Base-by-base conservation (phyloP, 2,329 filamentous ascomycete genomes). In the Trichoderma koningii region DNA sequence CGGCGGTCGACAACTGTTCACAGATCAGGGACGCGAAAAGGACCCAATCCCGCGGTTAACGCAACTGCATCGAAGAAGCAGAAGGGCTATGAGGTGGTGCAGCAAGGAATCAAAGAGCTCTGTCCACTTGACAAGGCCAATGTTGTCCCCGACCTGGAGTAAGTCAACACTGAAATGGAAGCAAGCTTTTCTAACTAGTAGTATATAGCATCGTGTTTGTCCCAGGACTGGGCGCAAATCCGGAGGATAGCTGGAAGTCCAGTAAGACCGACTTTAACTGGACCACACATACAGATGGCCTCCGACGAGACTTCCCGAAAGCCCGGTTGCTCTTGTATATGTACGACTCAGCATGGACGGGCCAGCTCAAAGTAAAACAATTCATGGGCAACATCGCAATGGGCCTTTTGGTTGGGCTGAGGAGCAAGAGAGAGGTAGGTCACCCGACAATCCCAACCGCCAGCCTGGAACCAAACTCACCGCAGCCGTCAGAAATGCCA, bases 301-400 rank as follows among this genome's bases (percentile, higher is more conserved):
- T 80, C 3, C 69, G 71, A 7, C 73, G 74, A 57, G 78, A 80
- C 60, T 80, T 80, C 55, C 78, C 76, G 0, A 75, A 72, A 34
- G 76, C 78, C 3, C 71, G 78, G 2, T 69, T 80, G 12, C 71
- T 80, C 17, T 67, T 80, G 2, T 80, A 78, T 55, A 77, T 76
- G 68, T 79, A 79, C 45, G 75, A 79, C 55, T 80, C 78, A 7
- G 75, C 75, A 44, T 80, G 78, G 78, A 71, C 67, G 2, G 78
- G 78, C 0, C 64, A 72, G 4, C 70, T 79, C 34, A 79, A 78
- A 56, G 77, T 80, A n/a, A 77, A 76, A 67, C 77, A 79, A 47
- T 78, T 76, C 34, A 76, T 80, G 63, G 59, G 69, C 6, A 79
- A 79, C 63, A 68, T 80, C 55, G 76, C 78, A 1, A 74, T 73